Percentiles rank a stretch among this genome's conserved stretches.
Conservation (phyloP, 352 stramenopile species). For the Peronospora tabacina region DNA sequence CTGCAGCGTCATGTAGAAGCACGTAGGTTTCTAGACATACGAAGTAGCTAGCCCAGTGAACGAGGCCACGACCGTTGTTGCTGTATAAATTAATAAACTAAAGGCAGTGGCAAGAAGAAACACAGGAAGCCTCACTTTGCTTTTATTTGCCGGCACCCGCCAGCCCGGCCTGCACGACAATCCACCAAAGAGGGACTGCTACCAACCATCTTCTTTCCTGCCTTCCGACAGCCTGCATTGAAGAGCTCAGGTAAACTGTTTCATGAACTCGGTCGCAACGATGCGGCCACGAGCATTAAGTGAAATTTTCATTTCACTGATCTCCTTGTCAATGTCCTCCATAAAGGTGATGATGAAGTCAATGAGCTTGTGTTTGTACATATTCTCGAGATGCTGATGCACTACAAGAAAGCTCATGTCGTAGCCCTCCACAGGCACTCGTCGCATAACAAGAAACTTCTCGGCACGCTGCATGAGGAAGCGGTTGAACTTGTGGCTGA, state of each 20-base stretch:
- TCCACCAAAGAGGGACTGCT: not conserved
- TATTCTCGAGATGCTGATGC: constrained; percentile 90
- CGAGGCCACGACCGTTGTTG: constrained; percentile 2
- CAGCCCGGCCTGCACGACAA: not conserved
- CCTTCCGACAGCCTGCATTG: not conserved
- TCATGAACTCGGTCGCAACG: constrained; percentile 93
- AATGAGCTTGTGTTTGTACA: constrained; percentile 96
- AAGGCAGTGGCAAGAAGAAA: not conserved
- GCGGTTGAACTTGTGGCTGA: constrained; percentile 92
- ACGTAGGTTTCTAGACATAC: constrained; percentile 12
- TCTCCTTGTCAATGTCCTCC: constrained; percentile 97
- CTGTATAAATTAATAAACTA: constrained; percentile 22
- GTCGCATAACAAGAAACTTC: constrained; percentile 93
- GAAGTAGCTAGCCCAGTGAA: constrained; percentile 1
- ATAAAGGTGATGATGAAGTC: constrained; percentile 98
- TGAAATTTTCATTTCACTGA: constrained; percentile 96
- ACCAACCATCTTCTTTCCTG: not conserved
- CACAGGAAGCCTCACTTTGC: not conserved
- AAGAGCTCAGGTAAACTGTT: constrained; percentile 73
- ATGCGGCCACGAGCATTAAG: constrained; percentile 90
- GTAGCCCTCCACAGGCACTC: constrained; percentile 89
- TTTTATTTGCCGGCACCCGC: not conserved
- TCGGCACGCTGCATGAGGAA: constrained; percentile 95
- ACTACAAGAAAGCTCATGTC: constrained; percentile 95
- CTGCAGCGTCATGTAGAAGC: constrained; percentile 65